Percentiles rank a stretch among this genome's conserved stretches.
These are phyloP conservation scores for Leptosphaerulina australis DNA, from an alignment of 2,329 filamentous ascomycete species.

Conservation along the genomic window DNA sequence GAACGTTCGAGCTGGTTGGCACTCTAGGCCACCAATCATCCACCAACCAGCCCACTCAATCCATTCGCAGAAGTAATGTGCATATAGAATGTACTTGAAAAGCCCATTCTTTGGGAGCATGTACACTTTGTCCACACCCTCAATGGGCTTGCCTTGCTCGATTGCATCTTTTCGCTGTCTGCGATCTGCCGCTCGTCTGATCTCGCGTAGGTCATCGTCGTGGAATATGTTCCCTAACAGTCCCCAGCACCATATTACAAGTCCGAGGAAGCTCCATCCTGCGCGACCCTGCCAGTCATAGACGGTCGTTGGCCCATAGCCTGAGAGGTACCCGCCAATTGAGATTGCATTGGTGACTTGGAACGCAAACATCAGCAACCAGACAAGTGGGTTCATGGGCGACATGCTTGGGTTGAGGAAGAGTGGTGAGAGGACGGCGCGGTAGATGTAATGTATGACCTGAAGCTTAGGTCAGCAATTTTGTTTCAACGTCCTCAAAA, in stretches of 20 bases:
- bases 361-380: conserved; percentile 69
- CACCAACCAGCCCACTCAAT: conserved; percentile 92
- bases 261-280: conserved; percentile 63
- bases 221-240: conserved; percentile 84
- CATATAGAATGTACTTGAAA: conserved; percentile 82
- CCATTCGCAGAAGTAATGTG: conserved; percentile 98
- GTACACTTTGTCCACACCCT: conserved; percentile 79
- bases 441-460: conserved; percentile 88
- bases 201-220: conserved; percentile 87
- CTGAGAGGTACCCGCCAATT: conserved; percentile 80
- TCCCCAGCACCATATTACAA: conserved; percentile 76
- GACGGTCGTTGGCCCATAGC: conserved; percentile 72
- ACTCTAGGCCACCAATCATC: conserved; percentile 69
- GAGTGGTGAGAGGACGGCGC: conserved; percentile 80
- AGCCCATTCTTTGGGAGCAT: conserved; percentile 82
- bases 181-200: conserved; percentile 72
- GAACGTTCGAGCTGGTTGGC: conserved; percentile 79
- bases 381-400: conserved; percentile 76
- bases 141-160: conserved; percentile 53
- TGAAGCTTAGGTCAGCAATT: conserved; percentile 40
- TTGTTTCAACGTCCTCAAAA: not conserved
- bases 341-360: conserved; percentile 81
- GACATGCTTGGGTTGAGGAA: conserved; percentile 88
- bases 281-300: conserved; percentile 57
- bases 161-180: conserved; percentile 60